Base-by-base conservation (phyloP, 2,329 filamentous ascomycete genomes). In the Hortaea werneckii region DNA sequence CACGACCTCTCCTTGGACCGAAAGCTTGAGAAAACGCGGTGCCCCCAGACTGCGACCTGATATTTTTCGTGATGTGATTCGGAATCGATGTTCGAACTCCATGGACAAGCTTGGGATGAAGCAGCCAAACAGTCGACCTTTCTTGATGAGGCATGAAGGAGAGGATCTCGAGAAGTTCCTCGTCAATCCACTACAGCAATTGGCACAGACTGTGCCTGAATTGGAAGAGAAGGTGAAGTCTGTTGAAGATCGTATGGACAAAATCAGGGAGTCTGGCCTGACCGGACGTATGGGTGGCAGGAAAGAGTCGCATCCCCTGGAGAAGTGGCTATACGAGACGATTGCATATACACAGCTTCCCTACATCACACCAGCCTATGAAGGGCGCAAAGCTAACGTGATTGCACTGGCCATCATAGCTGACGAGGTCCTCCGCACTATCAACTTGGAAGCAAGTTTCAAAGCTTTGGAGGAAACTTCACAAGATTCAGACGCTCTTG, bases 361-460 rank as follows among this genome's bases (percentile, higher is more conserved):
- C 32, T 9, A n/a, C 32, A 35, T 35, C n/a, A n/a, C 32, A 9
- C 8, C 9, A 35, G 32, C 9, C 32, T 35, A 9, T 35, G 32
- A n/a, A n/a, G 32, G 9, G 32, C 32, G 32, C 8, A 9, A n/a
- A 35, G 32, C 32, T n/a, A 39, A 13, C 10, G 10, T 20, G 20
- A 12, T 13, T 8, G 37, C 10, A 8, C 10, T 39, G 8, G 37
- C 37, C 8, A 39, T 20, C 8, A 13, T 26, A n/a, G 10, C 37
- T 10, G 59, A 62, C 49, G 27, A 50, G 9, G 20, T 30, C 11
- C 44, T 55, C 7, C 45, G 52, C 27, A 46, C 57, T 28, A 43
- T 62, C 38, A 56, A 57, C 37, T 50, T 63, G 28, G 60, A 63
- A 49, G 54, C 56, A 10, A 54, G 56, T 44, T 56, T 48, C 44